Percentiles rank a stretch among this genome's conserved stretches.
These are phyloP conservation scores for Boeremia exigua DNA, from an alignment of 2,329 filamentous ascomycete species.

Conservation along the genomic window DNA sequence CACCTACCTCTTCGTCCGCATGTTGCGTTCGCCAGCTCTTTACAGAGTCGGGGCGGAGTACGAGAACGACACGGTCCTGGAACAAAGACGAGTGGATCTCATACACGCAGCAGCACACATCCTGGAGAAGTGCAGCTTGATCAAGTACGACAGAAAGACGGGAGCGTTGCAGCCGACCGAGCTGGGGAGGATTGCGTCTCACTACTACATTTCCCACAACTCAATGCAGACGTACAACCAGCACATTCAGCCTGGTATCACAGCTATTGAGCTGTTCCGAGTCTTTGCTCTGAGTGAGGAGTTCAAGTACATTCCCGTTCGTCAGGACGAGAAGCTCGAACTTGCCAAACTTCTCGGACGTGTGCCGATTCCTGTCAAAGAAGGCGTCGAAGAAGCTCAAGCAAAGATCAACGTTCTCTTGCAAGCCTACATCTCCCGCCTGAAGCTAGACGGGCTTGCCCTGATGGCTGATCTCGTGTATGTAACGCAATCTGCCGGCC, in stretches of 20 bases:
- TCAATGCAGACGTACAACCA: slow-evolving; percentile 98
- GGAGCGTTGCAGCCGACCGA: slow-evolving; percentile 90
- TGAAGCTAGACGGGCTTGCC: slow-evolving; percentile 91
- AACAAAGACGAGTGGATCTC: slow-evolving; percentile 97
- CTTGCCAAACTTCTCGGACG: slow-evolving; percentile 86
- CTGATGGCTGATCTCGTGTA: slow-evolving; percentile 99
- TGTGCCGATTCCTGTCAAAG: slow-evolving; percentile 96
- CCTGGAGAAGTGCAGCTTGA: slow-evolving; percentile 83
- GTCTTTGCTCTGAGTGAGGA: slow-evolving; percentile 95
- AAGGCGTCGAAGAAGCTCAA: slow-evolving; percentile 94
- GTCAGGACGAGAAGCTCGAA: slow-evolving; percentile 97
- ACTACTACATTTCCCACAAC: slow-evolving; percentile 96
- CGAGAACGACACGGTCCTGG: slow-evolving; percentile 85
- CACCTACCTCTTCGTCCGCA: slow-evolving; percentile 96
- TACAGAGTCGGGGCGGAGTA: slow-evolving; percentile 98
- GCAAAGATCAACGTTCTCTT: slow-evolving; percentile 98
- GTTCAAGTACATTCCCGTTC: slow-evolving; percentile 98
- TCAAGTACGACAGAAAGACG: slow-evolving; percentile 95
- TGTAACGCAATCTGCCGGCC: slow-evolving; percentile 95
- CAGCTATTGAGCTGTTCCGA: slow-evolving; percentile 93
- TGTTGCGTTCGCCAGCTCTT: slow-evolving; percentile 91
- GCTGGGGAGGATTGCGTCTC: slow-evolving; percentile 91
- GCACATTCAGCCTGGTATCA: slow-evolving; percentile 90
- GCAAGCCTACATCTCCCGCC: slow-evolving; percentile 93
- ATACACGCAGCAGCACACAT: slow-evolving; percentile 91